Evolutionary conservation across 345 rosid genomes (phyloP).

Genomic region (Punica granatum): DNA sequence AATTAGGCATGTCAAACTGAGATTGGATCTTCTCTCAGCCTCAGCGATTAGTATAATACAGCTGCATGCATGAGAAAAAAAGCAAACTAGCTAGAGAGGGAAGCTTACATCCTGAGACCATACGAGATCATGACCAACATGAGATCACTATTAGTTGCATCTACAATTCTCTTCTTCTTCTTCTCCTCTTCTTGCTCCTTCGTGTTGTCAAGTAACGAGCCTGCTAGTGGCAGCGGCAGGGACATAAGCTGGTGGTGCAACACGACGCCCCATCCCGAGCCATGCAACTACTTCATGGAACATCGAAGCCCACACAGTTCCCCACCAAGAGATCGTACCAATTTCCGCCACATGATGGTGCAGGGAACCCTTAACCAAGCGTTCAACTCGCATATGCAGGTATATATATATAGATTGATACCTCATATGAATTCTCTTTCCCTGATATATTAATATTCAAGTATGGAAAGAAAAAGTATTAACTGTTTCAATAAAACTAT

Average conservation of each 20-base stretch:
- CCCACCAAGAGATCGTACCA: conserved; percentile 8
- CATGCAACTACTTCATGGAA: conserved; percentile 28
- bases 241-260: conserved; percentile 26
- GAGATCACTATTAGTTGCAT: not conserved
- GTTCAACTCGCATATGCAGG: conserved; percentile 17
- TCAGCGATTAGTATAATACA: not conserved
- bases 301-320: conserved; percentile 10
- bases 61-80: no score
- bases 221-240: not conserved
- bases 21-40: not conserved
- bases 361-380: conserved; percentile 28
- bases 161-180: not conserved
- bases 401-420: not conserved
- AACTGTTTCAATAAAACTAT: no score
- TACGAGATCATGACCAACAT: not conserved
- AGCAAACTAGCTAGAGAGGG: not conserved
- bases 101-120: not conserved
- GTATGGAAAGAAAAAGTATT: no score
- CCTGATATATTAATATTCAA: no score
- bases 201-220: not conserved
- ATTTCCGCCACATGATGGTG: conserved; percentile 20
- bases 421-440: no score
- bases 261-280: conserved; percentile 30
- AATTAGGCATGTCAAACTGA: no score
- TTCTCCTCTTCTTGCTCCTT: conserved; percentile 1